Conservation (phyloP, 371 early-diverging fungal genomes). For the Mortierella sp. region DNA sequence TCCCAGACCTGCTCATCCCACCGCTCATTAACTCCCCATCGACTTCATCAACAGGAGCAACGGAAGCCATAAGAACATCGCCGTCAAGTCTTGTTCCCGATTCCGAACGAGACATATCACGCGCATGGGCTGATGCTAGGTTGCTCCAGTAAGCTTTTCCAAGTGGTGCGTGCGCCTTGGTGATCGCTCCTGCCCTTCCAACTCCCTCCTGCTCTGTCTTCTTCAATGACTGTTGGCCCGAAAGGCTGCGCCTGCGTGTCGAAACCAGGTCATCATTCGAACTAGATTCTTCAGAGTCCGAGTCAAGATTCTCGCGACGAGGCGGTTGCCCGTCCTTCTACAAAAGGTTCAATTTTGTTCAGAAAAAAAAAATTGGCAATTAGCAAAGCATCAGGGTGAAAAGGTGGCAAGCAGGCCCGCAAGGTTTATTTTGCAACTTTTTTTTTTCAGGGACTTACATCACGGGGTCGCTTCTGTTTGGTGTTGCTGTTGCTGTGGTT, state of each 20-base stretch:
- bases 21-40: neutral
- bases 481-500: neutral
- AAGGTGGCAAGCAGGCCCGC: too few relatives aligned
- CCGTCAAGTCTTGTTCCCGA: neutral
- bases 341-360: neutral
- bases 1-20: neutral
- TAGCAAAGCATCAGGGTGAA: neutral
- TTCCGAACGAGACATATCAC: neutral
- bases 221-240: neutral
- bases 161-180: neutral
- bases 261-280: neutral
- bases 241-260: neutral
- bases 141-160: slow-evolving; percentile 9
- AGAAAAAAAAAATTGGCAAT: neutral
- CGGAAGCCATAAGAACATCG: neutral
- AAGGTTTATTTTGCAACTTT: neutral
- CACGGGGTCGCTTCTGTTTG: neutral
- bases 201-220: neutral
- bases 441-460: slow-evolving; percentile 7
- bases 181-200: neutral
- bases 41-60: neutral
- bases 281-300: neutral
- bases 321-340: neutral
- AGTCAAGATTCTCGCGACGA: neutral
- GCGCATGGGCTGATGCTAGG: slow-evolving; percentile 9